Base-by-base conservation (phyloP, 2,329 filamentous ascomycete genomes). In the Penicillium sp. region DNA sequence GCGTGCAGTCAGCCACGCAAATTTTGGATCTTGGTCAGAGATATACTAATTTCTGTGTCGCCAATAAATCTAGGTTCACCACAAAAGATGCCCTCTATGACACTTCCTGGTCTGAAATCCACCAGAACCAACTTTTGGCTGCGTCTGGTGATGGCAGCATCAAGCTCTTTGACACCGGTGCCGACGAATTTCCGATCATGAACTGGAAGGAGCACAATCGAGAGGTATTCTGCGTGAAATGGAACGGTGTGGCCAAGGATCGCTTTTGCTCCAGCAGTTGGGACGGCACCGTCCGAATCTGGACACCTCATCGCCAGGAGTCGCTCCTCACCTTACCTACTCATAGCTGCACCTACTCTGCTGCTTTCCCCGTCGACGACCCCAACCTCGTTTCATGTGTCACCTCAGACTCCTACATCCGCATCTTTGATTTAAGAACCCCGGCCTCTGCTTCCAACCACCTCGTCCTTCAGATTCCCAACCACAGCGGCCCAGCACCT, bases 21-120 rank as follows among this genome's bases (percentile, higher is more conserved):
- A 37, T 22, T 16, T 46, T 25, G 43, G 13, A 26, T n/a, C 1
- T 14, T 13, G 5, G 16, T n/a, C 22, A 13, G 10, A 25, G 2
- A 46, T 26, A 46, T 26, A n/a, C 43, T 46, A 28, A 46, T 28
- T 7, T 14, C 10, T 14, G n/a, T 37, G 40, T 49, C 19, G 35
- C n/a, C n/a, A 37, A 4, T 14, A 7, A 57, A 43, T 64, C 53
- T 68, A 94, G 91, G 74, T 99, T 94, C 80, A 94, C 97, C 73
- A 99, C 95, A 11, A 96, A 98, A 81, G 95, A 99, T 77, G 91
- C 93, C 48, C 89, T 98, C 66, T 99, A 96, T 78, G 95, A 99
- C 79, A 83, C 95, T 56, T 86, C 93, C 28, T 98, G 95, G 93
- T 97, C 93, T 19, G 95, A 99, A 81, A 87, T 92, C 68, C 93